Evolutionary conservation across 345 rosid species (phyloP).

Genomic region (Hibiscus syriacus): DNA sequence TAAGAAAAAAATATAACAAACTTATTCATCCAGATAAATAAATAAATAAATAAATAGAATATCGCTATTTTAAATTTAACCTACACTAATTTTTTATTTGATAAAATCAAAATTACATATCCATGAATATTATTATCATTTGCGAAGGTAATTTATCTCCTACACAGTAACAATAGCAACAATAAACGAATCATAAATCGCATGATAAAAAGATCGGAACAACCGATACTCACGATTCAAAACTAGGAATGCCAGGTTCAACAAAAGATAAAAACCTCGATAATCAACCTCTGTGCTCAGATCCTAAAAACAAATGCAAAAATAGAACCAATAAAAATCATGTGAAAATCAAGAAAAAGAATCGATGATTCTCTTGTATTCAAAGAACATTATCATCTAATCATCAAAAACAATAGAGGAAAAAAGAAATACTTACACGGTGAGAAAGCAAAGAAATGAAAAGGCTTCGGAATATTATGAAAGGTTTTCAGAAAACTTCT

Average conservation of each 20-base stretch:
- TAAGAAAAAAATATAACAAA: neutral
- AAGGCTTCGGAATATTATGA: neutral
- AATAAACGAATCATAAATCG: neutral
- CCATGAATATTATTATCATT: no score
- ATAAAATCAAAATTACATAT: no score
- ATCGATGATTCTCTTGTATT: neutral
- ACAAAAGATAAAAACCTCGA: neutral
- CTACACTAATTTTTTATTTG: no score
- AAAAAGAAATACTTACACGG: neutral
- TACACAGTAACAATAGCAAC: neutral
- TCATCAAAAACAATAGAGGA: neutral
- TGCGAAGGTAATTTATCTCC: no score
- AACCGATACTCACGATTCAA: conserved; percentile 5
- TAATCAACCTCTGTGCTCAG: neutral
- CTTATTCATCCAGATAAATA: neutral
- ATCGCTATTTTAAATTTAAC: no score
- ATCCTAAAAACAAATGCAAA: neutral
- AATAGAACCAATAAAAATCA: neutral
- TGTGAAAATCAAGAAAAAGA: neutral
- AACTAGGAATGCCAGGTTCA: neutral
- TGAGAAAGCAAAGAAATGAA: neutral
- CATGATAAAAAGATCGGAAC: neutral
- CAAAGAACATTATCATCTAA: neutral
- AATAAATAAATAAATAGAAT: neutral
- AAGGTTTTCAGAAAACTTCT: neutral